Base-by-base conservation (phyloP, 2,329 filamentous ascomycete species). In the Pseudopithomyces chartarum region DNA sequence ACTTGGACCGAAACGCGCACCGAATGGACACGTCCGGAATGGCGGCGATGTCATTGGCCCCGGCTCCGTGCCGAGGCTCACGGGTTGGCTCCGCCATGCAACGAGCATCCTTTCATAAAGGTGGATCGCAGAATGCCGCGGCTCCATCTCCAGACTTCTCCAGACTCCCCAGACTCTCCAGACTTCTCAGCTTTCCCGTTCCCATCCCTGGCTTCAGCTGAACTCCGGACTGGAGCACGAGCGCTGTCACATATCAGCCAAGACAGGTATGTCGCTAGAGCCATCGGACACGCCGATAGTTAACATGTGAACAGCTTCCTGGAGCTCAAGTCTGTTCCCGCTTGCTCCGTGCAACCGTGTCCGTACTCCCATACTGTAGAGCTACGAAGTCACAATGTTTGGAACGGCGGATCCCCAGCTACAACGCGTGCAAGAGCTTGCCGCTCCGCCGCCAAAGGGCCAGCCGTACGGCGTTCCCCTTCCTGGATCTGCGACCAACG, bases 391-490 rank as follows among this genome's bases (percentile, higher is more conserved):
- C 46, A 59, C 38, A 43, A 76, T 76, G 73, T 75, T 74, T 40
- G 67, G 68, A 39, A 45, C 57, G 8, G 43, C 54, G 54, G 70
- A 73, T 49, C 58, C 65, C 29, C 70, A 73, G 57, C 43, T 73
- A 15, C 62, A 71, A 61, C 67, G 68, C 51, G 74, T 73, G 7
- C 55, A 53, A 12, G 84, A 87, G 72, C 78, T 91, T 55, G 78
- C 82, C 50, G 73, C 79, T 55, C 82, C 85, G 15, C 91, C 92
- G 46, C 87, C 91, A 3, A 84, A 88, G 8, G 92, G 92, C 62
- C 80, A 85, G 47, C 90, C 92, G 1, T 95, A 95, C 73, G 90
- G 89, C 44, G 81, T 97, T 13, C 80, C 91, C 12, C 68, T 99
- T 19, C 89, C 92, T 0, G 90, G 90, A 60, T 88, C 89, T 45